Evolutionary conservation across 176 grass and related monocot species (phyloP), one percentile per base, ranked within the genome.

Genomic region (Musa schizocarpa): DNA sequence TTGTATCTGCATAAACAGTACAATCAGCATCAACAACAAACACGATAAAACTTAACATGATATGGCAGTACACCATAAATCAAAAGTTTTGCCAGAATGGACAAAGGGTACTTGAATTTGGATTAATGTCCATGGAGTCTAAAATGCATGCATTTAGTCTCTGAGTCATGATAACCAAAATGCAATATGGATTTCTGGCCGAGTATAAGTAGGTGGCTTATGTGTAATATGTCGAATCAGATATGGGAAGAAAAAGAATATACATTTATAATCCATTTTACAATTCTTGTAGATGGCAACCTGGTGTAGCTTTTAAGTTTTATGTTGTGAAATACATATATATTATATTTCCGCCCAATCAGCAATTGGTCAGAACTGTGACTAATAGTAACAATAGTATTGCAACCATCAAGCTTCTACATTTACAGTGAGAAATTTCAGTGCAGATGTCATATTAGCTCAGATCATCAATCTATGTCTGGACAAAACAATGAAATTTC

Each of bases 1-100:
- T 98, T 98, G 79, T 98, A 98, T 76, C 93, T 93, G 84, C 72
- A 88, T 77, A 54, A 67, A 53, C 22, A 65, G 63, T 11, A 21
- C 57, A 29, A 12, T 57, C 29, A 9, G 21, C 11, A 73, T 54
- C 11, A 52, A 24, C 34, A 52, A 48, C 12, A 49, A 69, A 69
- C 27, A 69, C 13, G 66, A 69, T 17, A 2, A 49, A 48, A 70
- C 1, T 50, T 9, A n/a, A 51, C 29, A 34, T 34, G 29, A 34
- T 34, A 34, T 5, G 29, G 29, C 29, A 34, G 3, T 34, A 34
- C 29, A 34, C 29, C 29, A 29, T 29, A 3, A 2, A 29, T 29
- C 1, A 34, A 20, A 20, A 52, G 17, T 70, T 51, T 70, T 19
- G 19, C 9, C 9, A 50, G 12, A 26, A 26, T 65, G 63, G 16